phyloP scores from a whole-genome alignment of 345 rosid species.

The Eucalyptus regnans region DNA sequence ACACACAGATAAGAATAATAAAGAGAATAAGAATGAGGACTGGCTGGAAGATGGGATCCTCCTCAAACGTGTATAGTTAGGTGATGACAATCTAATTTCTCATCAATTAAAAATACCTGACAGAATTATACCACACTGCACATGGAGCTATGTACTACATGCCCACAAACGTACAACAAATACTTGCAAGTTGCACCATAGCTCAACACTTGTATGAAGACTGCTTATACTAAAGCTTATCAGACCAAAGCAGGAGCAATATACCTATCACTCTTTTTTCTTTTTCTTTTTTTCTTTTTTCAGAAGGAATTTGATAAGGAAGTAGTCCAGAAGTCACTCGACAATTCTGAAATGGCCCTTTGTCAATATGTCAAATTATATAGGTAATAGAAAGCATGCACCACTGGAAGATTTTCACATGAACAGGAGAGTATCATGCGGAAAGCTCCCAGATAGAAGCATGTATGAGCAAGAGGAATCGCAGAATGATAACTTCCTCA shows the following conservation, averaged over 20 bases:
- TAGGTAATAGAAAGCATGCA: background rate
- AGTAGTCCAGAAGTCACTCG: background rate
- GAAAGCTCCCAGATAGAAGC: background rate
- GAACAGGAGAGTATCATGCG: background rate
- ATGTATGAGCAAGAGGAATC: background rate
- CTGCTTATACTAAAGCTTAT: background rate
- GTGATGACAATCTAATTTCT: background rate
- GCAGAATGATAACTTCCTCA: background rate
- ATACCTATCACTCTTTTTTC: background rate
- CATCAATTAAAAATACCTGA: background rate
- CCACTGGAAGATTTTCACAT: background rate
- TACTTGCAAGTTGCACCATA: background rate
- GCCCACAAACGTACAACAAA: background rate
- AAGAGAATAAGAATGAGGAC: background rate
- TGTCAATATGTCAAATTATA: background rate
- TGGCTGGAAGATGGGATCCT: background rate
- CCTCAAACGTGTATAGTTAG: background rate
- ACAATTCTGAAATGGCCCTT: background rate
- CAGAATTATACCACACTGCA: background rate
- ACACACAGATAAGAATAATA: background rate
- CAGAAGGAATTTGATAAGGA: background rate
- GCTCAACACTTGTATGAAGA: background rate
- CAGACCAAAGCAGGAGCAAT: background rate
- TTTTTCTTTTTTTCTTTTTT: background rate
- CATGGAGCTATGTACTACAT: background rate